Percentiles rank a stretch among this genome's conserved stretches.
These are phyloP conservation scores for Galerina sulciceps DNA, from an alignment of 768 basidiomycete genomes.

Conservation along the genomic window DNA sequence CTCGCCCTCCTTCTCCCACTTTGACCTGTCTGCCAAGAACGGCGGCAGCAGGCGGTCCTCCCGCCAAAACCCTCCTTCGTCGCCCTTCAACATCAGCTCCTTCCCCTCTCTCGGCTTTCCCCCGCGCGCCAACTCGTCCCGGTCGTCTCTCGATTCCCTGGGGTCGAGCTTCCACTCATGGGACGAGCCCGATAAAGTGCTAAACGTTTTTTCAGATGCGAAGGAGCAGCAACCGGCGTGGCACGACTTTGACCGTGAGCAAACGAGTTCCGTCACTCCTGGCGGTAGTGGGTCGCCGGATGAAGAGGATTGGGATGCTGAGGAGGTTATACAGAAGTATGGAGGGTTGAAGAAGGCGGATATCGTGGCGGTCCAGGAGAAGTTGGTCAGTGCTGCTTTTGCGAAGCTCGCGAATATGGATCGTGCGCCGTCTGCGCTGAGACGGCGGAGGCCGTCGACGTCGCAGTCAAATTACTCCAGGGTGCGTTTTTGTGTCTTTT, in stretches of 20 bases:
- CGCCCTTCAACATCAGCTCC: slow-evolving; percentile 54
- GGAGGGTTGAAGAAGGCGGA: slow-evolving; percentile 74
- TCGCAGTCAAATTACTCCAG: slow-evolving; percentile 81
- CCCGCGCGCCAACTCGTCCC: slow-evolving; percentile 73
- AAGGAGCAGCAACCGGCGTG: slow-evolving; percentile 55
- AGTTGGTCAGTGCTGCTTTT: slow-evolving; percentile 65
- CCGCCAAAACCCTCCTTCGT: slow-evolving; percentile 52
- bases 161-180: slow-evolving; percentile 89
- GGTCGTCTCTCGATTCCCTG: slow-evolving; percentile 77
- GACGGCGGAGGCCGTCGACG: slow-evolving; percentile 77
- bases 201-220: slow-evolving; percentile 57
- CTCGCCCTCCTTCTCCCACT: slow-evolving; percentile 50
- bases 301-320: slow-evolving; percentile 61
- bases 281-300: slow-evolving; percentile 51
- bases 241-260: slow-evolving; percentile 64
- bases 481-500: slow-evolving; percentile 32
- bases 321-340: slow-evolving; percentile 67
- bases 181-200: slow-evolving; percentile 64
- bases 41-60: slow-evolving; percentile 53
- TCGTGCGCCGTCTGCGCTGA: slow-evolving; percentile 65
- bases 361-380: slow-evolving; percentile 75
- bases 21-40: slow-evolving; percentile 39
- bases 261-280: slow-evolving; percentile 47
- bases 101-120: slow-evolving; percentile 69
- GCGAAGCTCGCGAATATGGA: slow-evolving; percentile 62